Evolutionary conservation across 2,329 filamentous ascomycete species (phyloP).

Genomic region (Penicillium frequentans): DNA sequence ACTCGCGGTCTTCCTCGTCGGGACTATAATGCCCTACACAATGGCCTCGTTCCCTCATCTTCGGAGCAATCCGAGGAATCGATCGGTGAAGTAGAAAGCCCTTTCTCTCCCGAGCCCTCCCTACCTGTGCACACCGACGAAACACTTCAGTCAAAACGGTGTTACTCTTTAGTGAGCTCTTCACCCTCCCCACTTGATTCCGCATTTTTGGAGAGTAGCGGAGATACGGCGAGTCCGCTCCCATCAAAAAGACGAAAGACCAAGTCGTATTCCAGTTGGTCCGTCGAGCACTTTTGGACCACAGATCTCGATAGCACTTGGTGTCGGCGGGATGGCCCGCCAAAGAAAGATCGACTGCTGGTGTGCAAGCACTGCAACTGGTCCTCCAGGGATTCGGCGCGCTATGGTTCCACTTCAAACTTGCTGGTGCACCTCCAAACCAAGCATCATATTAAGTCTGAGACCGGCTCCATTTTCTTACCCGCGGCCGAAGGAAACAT

Average conservation of each 20-base stretch:
- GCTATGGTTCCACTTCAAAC: conserved; percentile 11
- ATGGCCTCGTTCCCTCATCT: conserved; percentile 6
- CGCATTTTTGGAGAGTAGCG: too few species aligned
- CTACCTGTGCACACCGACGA: conserved; percentile 1
- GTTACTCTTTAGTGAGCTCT: not conserved
- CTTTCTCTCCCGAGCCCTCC: conserved; percentile 8
- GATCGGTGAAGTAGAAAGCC: conserved; percentile 3
- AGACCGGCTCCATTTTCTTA: too few species aligned
- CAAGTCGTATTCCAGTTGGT: too few species aligned
- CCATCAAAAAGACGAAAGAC: too few species aligned
- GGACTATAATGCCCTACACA: conserved; percentile 11
- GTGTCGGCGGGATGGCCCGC: too few species aligned
- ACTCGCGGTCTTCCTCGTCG: conserved; percentile 10
- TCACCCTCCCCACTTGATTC: too few species aligned
- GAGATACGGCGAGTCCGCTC: too few species aligned
- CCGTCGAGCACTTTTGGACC: too few species aligned
- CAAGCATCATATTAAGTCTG: too few species aligned
- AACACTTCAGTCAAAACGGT: conserved; percentile 3
- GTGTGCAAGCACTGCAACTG: conserved; percentile 5
- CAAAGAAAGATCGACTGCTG: conserved; percentile 7
- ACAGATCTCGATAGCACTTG: too few species aligned
- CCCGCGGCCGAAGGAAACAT: too few species aligned
- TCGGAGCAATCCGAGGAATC: conserved; percentile 4
- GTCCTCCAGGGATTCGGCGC: conserved; percentile 8
- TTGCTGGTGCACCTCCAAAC: not conserved